A percentile compares a stretch with the other conserved stretches of the same genome.
Evolutionary conservation across 805 yeast species (phyloP).

Genomic region (Grigorovia humatica): DNA sequence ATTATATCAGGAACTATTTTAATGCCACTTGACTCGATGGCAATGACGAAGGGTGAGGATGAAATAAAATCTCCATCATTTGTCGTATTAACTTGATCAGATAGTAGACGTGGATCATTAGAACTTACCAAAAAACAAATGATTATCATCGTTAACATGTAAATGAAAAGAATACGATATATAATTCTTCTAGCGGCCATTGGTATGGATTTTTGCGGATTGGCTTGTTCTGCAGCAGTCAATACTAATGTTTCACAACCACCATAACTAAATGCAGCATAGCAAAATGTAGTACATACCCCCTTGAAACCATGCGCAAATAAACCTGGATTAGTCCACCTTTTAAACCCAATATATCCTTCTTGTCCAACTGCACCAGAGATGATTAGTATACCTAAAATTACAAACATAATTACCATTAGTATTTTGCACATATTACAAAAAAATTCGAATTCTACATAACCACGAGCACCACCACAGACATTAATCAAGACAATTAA

Average conservation of each 20-base stretch:
- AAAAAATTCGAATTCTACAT: slow-evolving; percentile 44
- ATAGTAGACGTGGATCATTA: slow-evolving; percentile 35
- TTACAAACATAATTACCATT: slow-evolving; percentile 38
- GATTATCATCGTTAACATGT: slow-evolving; percentile 42
- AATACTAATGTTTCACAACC: slow-evolving; percentile 62
- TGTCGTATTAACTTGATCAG: slow-evolving; percentile 29
- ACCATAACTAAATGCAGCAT: slow-evolving; percentile 65
- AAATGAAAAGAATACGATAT: slow-evolving; percentile 47
- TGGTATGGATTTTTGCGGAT: slow-evolving; percentile 45
- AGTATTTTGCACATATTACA: slow-evolving; percentile 37
- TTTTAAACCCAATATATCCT: slow-evolving; percentile 32
- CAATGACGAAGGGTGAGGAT: slow-evolving; percentile 40
- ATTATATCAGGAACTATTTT: slow-evolving; percentile 36
- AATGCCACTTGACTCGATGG: slow-evolving; percentile 37
- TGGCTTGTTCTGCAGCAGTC: slow-evolving; percentile 59
- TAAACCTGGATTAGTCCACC: slow-evolving; percentile 46
- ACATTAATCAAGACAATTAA: slow-evolving; percentile 38
- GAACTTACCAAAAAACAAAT: slow-evolving; percentile 69
- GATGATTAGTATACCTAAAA: slow-evolving; percentile 38
- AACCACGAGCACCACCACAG: slow-evolving; percentile 43
- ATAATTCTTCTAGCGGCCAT: slow-evolving; percentile 49
- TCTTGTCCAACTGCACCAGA: slow-evolving; percentile 38
- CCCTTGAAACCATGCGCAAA: slow-evolving; percentile 50
- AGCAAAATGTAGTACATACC: slow-evolving; percentile 50
- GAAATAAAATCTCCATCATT: slow-evolving; percentile 28